Base-by-base conservation (phyloP, 1,139 yeast species). In the Suhomyces choctaworum region DNA sequence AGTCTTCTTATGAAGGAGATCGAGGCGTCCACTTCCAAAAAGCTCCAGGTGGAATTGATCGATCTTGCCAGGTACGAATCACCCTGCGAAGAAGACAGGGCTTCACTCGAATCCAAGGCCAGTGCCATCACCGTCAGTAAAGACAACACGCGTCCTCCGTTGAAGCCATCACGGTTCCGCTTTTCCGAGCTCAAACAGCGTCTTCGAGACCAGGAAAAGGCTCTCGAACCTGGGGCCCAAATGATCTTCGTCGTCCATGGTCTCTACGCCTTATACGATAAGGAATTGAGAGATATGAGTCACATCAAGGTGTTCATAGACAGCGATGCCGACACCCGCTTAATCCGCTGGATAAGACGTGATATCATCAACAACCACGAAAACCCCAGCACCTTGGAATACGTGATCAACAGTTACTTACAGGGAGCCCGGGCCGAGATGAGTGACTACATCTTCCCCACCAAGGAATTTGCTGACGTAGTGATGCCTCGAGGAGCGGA, bases 271-370 rank as follows among this genome's bases (percentile, higher is more conserved):
- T 66, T 90, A 25, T 84, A 79, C 52, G 82, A 87, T 52, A 63
- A 64, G 32, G 68, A 66, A 21, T 58, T 90, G n/a, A 62, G 86
- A 27, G 66, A 67, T 4, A 48, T 73, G 54, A 80, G 92, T 0
- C 70, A 78, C 3, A 67, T 89, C 49, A 82, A 79, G 50, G 79
- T 89, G 2, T 90, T 82, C 51, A 71, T 89, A n/a, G 94, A 86
- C 48, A 76, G 90, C 45, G 97, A 90, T 56, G 79, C 94, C 1
- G 97, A 90, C 56, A 78, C 86, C 4, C 65, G 97, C 40, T 63
- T 90, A 29, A 82, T 87, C 11, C 73, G 95, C 43, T 80, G 92
- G 86, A 83, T 80, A 25, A 54, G 68, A 41, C 51, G 73, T 37
- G 74, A 73, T 38, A 75, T 73, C 1, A 37, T 70, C 12, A 23